Evolutionary conservation across 2,329 filamentous ascomycete species (phyloP), one percentile per base, ranked within the genome.

Genomic region (Sclerotinia spermophila): DNA sequence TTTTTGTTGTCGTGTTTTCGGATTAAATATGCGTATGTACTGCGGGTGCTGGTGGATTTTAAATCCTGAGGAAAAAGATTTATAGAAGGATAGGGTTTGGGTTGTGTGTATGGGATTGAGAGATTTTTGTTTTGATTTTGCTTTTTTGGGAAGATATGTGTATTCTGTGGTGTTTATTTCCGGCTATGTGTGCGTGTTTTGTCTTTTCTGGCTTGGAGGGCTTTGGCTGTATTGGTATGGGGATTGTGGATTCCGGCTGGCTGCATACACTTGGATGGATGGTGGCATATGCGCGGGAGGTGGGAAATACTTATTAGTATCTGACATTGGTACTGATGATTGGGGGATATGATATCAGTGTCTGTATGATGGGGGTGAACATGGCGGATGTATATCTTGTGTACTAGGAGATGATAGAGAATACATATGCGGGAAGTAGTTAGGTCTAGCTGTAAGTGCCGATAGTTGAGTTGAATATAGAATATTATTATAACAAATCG

Each of bases 211-310:
- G 45, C 40, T 27, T 21, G 62, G 62, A 53, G 33, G 33, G 17
- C 19, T 24, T 13, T 4, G 44, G 33, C 33, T 65, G 62, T 65
- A 65, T 65, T 65, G 62, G 62, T 53, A 51, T 65, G 45, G 61
- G 33, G n/a, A 40, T 38, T 38, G 62, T 66, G 19, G 35, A 30
- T 66, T 53, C 35, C 44, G 40, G 42, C 27, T 10, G 62, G 62
- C n/a, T 55, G 62, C 35, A 66, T 65, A 53, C 45, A 53, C 6
- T 51, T 65, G 61, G 44, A 65, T 53, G 62, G 62, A 65, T 65
- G 62, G n/a, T 13, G 21, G 62, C 17, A 53, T 53, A 3, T 19
- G 24, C 61, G 33, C n/a, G n/a, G 58, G n/a, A 30, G 38, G 17
- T 10, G n/a, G 58, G 38, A 61, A 61, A 61, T 30, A 5, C 4